phyloP scores from a whole-genome alignment of 2,329 filamentous ascomycete genomes.

The Penicillium sp. region DNA sequence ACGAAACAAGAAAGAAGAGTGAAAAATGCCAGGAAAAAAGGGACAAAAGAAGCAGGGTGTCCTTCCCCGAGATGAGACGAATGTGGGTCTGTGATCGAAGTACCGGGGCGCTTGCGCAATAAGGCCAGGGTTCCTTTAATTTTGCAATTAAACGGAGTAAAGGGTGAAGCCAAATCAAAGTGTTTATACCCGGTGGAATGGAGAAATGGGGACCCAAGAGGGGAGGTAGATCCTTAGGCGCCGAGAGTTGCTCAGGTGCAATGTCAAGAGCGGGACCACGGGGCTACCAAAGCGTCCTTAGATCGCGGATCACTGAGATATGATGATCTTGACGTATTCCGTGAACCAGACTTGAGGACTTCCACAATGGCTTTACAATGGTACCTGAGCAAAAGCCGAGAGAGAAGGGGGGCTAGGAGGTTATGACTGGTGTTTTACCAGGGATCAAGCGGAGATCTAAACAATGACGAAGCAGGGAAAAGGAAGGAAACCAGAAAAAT shows the following conservation, averaged over 20 bases:
- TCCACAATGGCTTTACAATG: constrained; percentile 10
- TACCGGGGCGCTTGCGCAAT: constrained; percentile 29
- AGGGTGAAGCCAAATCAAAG: constrained; percentile 20
- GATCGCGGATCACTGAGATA: constrained; percentile 14
- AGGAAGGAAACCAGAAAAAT: not conserved
- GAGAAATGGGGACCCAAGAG: not conserved
- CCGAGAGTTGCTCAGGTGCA: constrained; percentile 5
- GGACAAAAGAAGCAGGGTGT: constrained; percentile 12
- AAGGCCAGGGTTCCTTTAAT: constrained; percentile 22
- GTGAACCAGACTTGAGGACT: constrained; percentile 8
- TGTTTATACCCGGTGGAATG: not conserved
- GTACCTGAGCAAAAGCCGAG: constrained; percentile 12
- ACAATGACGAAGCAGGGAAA: constrained; percentile 8
- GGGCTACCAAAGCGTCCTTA: constrained; percentile 1
- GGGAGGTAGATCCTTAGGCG: not conserved
- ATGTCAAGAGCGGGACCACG: constrained; percentile 7
- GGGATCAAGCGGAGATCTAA: constrained; percentile 18
- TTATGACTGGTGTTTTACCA: not conserved
- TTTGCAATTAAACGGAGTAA: constrained; percentile 24
- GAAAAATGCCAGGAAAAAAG: not conserved
- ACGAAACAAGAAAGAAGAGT: constrained; percentile 4
- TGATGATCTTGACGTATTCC: constrained; percentile 23
- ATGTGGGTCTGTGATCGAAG: constrained; percentile 29
- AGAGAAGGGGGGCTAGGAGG: constrained; percentile 2
- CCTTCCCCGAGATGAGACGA: constrained; percentile 24